Conservation (phyloP, 208 protist genomes). For the Trypanosoma brucei region DNA sequence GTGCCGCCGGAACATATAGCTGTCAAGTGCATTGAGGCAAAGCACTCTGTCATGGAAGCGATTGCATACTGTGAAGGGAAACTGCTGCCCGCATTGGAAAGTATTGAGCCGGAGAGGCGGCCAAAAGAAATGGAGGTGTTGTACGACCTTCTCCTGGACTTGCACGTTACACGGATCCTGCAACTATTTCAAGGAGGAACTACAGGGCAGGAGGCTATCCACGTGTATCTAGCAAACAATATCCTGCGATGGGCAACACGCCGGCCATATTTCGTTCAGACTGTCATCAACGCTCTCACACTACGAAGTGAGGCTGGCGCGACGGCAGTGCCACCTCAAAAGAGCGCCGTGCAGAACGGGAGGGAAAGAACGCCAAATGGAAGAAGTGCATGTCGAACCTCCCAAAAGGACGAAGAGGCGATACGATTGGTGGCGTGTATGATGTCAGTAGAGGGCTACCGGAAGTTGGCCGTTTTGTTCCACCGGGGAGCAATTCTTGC, state of each 20-base stretch:
- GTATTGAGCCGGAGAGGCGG: constrained; percentile 3
- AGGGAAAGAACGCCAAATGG: background rate
- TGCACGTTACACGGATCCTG: constrained; percentile 24
- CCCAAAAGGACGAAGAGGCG: constrained; percentile 17
- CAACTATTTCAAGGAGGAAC: constrained; percentile 22
- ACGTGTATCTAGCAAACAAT: constrained; percentile 21
- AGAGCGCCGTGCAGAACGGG: background rate
- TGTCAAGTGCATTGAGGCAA: constrained; percentile 27
- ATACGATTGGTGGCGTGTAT: constrained; percentile 20
- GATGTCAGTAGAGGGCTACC: constrained; percentile 25
- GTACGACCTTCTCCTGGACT: constrained; percentile 21
- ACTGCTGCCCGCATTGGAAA: constrained; percentile 17
- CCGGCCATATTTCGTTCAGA: constrained; percentile 18
- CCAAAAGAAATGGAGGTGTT: constrained; percentile 12
- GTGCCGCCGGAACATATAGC: constrained; percentile 23
- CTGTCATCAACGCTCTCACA: constrained; percentile 21
- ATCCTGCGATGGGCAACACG: constrained; percentile 18
- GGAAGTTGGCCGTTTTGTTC: constrained; percentile 24
- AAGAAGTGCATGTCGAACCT: background rate
- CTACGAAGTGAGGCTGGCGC: constrained; percentile 11
- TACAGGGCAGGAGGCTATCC: constrained; percentile 10
- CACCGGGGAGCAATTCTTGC: constrained; percentile 20
- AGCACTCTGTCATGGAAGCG: constrained; percentile 28
- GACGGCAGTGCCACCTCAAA: background rate
- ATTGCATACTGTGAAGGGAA: constrained; percentile 25